phyloP scores from a whole-genome alignment of 2,329 filamentous ascomycete genomes.

The Aspergillus neotritici region DNA sequence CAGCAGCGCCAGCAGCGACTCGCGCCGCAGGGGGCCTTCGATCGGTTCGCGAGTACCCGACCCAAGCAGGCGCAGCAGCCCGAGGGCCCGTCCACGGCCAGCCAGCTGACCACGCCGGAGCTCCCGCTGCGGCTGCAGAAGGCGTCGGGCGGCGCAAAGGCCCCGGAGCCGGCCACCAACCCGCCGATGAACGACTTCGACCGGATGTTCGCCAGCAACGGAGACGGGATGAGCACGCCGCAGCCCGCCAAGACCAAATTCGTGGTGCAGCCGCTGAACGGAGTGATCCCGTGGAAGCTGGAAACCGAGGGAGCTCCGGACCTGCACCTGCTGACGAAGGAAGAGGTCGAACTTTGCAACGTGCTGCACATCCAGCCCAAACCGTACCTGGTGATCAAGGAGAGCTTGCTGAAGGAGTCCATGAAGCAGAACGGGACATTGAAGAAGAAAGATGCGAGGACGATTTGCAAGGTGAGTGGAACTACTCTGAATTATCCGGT shows the following conservation, averaged over 20 bases:
- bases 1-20: slow-evolving; percentile 61
- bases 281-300: slow-evolving; percentile 53
- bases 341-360: slow-evolving; percentile 82
- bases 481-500: background rate
- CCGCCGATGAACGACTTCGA: slow-evolving; percentile 47
- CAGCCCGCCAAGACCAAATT: slow-evolving; percentile 47
- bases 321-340: slow-evolving; percentile 74
- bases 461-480: slow-evolving; percentile 63
- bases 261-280: slow-evolving; percentile 45
- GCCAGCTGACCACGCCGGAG: slow-evolving; percentile 71
- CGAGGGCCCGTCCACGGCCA: slow-evolving; percentile 70
- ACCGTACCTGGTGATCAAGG: slow-evolving; percentile 91
- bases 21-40: slow-evolving; percentile 71
- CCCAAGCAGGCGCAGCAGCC: slow-evolving; percentile 62
- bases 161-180: slow-evolving; percentile 28
- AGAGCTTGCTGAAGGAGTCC: slow-evolving; percentile 83
- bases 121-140: slow-evolving; percentile 59
- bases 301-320: slow-evolving; percentile 70
- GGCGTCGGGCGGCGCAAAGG: slow-evolving; percentile 26
- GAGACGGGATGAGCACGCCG: slow-evolving; percentile 36
- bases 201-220: slow-evolving; percentile 49
- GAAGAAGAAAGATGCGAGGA: slow-evolving; percentile 90
- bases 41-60: slow-evolving; percentile 70
- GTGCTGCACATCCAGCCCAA: slow-evolving; percentile 82
- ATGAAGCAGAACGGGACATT: slow-evolving; percentile 80